phyloP scores from a whole-genome alignment of 2,329 filamentous ascomycete genomes.

The Paecilomyces formosus region DNA sequence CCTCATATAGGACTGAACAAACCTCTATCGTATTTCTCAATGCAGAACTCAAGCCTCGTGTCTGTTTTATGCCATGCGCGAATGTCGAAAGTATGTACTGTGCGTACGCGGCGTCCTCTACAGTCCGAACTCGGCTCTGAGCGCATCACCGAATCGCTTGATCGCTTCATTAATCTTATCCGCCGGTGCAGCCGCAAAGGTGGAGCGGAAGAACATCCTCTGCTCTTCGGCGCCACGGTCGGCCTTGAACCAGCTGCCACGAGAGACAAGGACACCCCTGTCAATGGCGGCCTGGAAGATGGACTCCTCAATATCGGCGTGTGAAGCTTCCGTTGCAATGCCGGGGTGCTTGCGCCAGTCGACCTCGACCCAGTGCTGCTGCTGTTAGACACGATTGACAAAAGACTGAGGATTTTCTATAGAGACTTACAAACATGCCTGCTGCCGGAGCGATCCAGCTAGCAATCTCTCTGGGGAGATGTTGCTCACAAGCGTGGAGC shows the following conservation, averaged over 20 bases:
- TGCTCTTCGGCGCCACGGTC: conserved; percentile 53
- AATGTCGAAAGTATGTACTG: neutral
- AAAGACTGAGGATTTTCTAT: neutral
- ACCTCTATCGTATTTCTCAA: neutral
- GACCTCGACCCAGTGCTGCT: conserved; percentile 42
- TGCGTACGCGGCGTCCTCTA: conserved; percentile 8
- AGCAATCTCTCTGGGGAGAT: conserved; percentile 64
- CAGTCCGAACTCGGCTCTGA: conserved; percentile 55
- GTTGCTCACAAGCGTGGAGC: conserved; percentile 67
- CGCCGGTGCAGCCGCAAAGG: conserved; percentile 72
- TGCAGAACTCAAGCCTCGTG: neutral
- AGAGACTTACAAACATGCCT: conserved; percentile 81
- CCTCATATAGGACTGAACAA: neutral
- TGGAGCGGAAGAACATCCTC: conserved; percentile 80
- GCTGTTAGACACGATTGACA: conserved; percentile 3
- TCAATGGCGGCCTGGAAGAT: conserved; percentile 74
- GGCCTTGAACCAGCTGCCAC: conserved; percentile 87
- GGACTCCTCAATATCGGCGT: conserved; percentile 63
- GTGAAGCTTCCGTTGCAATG: conserved; percentile 27
- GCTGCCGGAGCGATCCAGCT: conserved; percentile 71
- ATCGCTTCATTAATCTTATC: conserved; percentile 64
- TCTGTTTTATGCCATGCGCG: neutral
- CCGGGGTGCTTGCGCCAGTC: conserved; percentile 41
- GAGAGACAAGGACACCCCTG: conserved; percentile 69
- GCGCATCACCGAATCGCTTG: conserved; percentile 64